A percentile compares a stretch with the other conserved stretches of the same genome.
Conservation (phyloP, 2,329 filamentous ascomycete species). For the Aspergillus fischeri region DNA sequence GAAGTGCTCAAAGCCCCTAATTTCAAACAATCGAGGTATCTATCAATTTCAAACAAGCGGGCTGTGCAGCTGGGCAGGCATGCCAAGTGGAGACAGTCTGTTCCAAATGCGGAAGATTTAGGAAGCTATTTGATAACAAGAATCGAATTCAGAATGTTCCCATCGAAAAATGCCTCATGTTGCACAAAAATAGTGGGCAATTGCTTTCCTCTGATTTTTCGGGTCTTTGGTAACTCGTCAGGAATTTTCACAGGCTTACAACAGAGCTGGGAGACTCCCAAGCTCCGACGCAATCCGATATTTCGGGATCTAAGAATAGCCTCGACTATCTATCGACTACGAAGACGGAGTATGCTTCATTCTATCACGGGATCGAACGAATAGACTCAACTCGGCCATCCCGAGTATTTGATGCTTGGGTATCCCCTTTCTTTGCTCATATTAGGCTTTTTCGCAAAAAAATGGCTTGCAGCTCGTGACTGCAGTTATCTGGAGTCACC, state of each 20-base stretch:
- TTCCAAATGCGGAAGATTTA: constrained; percentile 14
- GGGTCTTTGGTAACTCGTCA: background rate
- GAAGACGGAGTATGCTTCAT: background rate
- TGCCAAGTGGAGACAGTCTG: constrained; percentile 4
- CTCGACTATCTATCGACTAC: background rate
- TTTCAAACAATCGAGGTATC: background rate
- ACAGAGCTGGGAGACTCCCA: background rate
- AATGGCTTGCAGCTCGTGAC: background rate
- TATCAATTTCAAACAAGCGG: constrained; percentile 3
- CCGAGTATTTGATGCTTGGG: background rate
- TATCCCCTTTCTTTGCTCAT: background rate
- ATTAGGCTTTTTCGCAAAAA: background rate
- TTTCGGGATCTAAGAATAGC: background rate
- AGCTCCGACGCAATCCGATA: background rate
- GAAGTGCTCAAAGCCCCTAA: background rate
- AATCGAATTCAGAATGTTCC: background rate
- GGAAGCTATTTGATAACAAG: constrained; percentile 5
- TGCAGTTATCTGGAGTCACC: background rate
- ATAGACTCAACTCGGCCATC: background rate
- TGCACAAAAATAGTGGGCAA: background rate
- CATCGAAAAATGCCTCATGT: background rate
- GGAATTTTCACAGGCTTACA: background rate
- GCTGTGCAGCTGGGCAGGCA: constrained; percentile 2
- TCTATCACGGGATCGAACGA: background rate
- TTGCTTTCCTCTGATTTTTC: background rate